Conservation (phyloP, 257 asterid species). For the Solanum chiquidenum region DNA sequence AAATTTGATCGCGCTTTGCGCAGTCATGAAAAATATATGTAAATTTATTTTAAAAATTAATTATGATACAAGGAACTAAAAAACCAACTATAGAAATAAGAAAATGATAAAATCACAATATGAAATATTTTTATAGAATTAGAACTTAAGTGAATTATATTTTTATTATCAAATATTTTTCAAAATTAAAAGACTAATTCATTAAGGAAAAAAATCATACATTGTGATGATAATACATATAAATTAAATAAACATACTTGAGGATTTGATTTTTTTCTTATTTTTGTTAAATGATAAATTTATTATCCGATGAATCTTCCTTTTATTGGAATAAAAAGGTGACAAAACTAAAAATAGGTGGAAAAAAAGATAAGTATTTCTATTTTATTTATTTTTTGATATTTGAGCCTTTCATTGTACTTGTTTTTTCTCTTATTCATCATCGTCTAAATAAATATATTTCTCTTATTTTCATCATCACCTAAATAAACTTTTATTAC, state of each 20-base stretch:
- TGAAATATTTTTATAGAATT: too few relatives aligned
- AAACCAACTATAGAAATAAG: not conserved
- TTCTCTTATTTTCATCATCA: too few relatives aligned
- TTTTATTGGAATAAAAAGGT: not conserved
- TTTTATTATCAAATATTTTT: not conserved
- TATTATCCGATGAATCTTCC: not conserved
- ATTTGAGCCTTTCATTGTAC: not conserved
- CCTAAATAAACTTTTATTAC: too few relatives aligned
- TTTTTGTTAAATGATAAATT: not conserved
- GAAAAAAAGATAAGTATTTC: not conserved
- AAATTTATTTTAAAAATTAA: too few relatives aligned
- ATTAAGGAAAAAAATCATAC: not conserved
- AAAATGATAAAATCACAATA: not conserved
- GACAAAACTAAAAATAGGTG: not conserved
- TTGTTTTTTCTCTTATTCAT: not conserved
- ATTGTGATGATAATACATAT: not conserved
- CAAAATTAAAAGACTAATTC: too few relatives aligned
- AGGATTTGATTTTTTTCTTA: not conserved
- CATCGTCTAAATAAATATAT: too few relatives aligned
- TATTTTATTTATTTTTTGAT: too few relatives aligned
- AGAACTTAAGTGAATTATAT: too few relatives aligned
- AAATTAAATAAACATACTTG: not conserved
- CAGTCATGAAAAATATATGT: too few relatives aligned
- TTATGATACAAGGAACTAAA: not conserved
- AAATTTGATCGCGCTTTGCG: not conserved